Base-by-base conservation (phyloP, 2,329 filamentous ascomycete genomes). In the Xylaria polymorpha region DNA sequence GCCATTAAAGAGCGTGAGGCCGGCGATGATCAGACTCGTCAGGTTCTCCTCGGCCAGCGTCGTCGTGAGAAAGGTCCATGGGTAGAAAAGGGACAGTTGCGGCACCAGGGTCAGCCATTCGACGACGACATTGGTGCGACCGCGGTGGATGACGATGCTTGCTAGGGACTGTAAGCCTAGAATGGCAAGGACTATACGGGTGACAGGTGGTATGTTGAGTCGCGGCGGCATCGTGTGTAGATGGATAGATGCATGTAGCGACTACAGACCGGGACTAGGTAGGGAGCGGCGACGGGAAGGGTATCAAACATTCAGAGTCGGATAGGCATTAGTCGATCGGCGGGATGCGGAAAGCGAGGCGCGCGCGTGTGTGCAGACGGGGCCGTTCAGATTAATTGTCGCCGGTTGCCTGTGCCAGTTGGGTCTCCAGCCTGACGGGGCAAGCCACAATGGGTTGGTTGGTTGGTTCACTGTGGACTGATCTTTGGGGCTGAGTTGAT, bases 1-100 rank as follows among this genome's bases (percentile, higher is more conserved):
- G 64, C 95, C 95, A 83, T 97, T 93, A 81, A 94, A 97, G 63
- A 98, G 82, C 0, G 94, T 94, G 51, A 91, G 84, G 35, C 87
- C 90, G 57, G 93, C 94, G 66, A 97, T 89, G 32, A 88, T 82
- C 51, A 98, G 85, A 12, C 94, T 97, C 77, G 97, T 92, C 75
- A 98, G 85, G 80, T 98, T 98, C 81, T 93, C 92, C 83, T 99
- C 96, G 58, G 98, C 94, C 66, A 98, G 87, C 0, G 94, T 93
- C 1, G 94, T 92, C 2, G 93, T 92, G 65, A 97, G 76, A 72
- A 97, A 92, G 0, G 94, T 97, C 96, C 96, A 99, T 0, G 96
- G 96, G 78, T 97, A 98, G 77, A 93, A 87, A 68, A 97, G 84
- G 67, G 94, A 95, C 65, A 90, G 85, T 75, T 93, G 90, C 7